These are phyloP conservation scores for Arachis monticola DNA, from an alignment of 331 rosid species.

Conservation along the genomic window DNA sequence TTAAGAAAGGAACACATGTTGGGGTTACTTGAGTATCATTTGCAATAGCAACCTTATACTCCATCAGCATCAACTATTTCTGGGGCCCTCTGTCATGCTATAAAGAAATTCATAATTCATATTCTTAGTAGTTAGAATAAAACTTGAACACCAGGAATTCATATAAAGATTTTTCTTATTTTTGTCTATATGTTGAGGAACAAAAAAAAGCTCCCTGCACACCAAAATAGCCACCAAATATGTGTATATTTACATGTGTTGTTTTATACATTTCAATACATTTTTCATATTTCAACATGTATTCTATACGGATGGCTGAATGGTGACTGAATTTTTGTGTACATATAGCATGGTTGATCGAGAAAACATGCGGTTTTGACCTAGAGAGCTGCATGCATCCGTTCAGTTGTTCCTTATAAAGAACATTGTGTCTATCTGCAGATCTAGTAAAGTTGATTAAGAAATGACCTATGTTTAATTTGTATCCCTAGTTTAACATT, in stretches of 20 bases:
- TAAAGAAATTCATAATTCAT: background rate
- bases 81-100: background rate
- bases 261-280: background rate
- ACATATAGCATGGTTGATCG: too few species aligned
- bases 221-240: too few species aligned
- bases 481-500: background rate
- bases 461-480: constrained; percentile 26
- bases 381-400: constrained; percentile 15
- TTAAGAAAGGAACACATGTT: background rate
- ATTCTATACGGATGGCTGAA: too few species aligned
- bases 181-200: background rate
- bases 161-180: background rate
- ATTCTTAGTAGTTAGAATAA: background rate
- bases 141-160: background rate
- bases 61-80: background rate
- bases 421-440: background rate
- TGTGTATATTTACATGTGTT: background rate
- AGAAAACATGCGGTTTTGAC: background rate
- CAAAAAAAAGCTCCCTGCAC: too few species aligned
- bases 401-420: background rate
- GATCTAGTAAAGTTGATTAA: background rate
- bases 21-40: background rate
- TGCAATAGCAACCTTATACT: constrained; percentile 11
- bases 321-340: too few species aligned
- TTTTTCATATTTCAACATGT: too few species aligned